Evolutionary conservation across 2,329 filamentous ascomycete genomes (phyloP).

Genomic region (Parascedosporium putredinis): DNA sequence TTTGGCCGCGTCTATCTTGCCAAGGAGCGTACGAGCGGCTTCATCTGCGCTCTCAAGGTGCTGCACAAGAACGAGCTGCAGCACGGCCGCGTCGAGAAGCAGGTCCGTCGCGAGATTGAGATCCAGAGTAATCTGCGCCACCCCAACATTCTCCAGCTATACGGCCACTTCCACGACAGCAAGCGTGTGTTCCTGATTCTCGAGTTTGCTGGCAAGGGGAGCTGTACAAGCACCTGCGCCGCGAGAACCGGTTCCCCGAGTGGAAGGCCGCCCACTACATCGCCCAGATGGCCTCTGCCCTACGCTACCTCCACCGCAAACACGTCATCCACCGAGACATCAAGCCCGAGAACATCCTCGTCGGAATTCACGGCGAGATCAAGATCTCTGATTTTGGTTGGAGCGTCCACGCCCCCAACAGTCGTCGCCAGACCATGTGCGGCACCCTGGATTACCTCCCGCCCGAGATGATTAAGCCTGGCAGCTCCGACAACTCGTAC

Average conservation of each 20-base stretch:
- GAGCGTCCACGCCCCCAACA: conserved; percentile 96
- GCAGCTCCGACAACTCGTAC: conserved; percentile 76
- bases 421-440: conserved; percentile 87
- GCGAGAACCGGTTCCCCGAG: conserved; percentile 70
- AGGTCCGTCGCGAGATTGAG: conserved; percentile 79
- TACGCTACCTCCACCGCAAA: conserved; percentile 89
- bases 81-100: conserved; percentile 70
- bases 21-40: conserved; percentile 66
- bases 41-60: conserved; percentile 79
- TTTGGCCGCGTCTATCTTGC: conserved; percentile 81
- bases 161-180: conserved; percentile 81
- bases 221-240: conserved; percentile 76
- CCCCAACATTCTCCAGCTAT: conserved; percentile 74
- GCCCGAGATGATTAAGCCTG: conserved; percentile 89
- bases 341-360: conserved; percentile 94
- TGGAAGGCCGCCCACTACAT: conserved; percentile 82
- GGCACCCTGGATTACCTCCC: conserved; percentile 95
- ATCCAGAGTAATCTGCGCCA: conserved; percentile 82
- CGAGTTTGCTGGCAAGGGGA: conserved; percentile 81
- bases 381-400: conserved; percentile 98
- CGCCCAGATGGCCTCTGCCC: conserved; percentile 80
- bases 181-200: conserved; percentile 82
- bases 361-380: conserved; percentile 94
- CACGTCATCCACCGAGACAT: conserved; percentile 97
- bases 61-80: conserved; percentile 76